Conservation (phyloP, 768 basidiomycete genomes). For the Austroboletus eburneus region DNA sequence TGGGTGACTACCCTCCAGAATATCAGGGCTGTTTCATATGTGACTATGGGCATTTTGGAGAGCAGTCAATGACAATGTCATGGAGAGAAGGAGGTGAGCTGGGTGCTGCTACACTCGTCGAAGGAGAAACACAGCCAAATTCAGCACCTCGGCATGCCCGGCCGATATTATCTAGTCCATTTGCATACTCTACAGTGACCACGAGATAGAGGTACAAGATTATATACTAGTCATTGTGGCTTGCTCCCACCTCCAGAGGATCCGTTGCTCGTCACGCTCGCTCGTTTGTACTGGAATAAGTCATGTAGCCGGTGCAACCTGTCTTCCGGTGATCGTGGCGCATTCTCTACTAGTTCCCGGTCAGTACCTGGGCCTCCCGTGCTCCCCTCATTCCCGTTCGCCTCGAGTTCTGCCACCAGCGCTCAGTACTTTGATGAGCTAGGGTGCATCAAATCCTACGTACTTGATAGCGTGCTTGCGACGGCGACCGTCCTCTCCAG, state of each 20-base stretch:
- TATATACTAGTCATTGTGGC: constrained; percentile 18
- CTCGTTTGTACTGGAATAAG: constrained; percentile 73
- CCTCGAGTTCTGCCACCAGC: constrained; percentile 53
- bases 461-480: constrained; percentile 80
- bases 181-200: constrained; percentile 28
- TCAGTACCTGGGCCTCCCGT: constrained; percentile 30
- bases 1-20: constrained; percentile 86
- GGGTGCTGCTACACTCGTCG: no score
- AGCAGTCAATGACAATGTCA: constrained; percentile 5
- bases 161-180: constrained; percentile 18
- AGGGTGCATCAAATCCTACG: constrained; percentile 25
- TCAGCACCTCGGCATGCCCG: neutral
- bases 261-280: constrained; percentile 52
- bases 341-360: constrained; percentile 26
- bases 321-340: constrained; percentile 48
- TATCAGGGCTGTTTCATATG: constrained; percentile 73
- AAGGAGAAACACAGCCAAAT: constrained; percentile 26
- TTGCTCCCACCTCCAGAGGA: constrained; percentile 29
- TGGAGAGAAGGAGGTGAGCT: no score
- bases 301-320: constrained; percentile 73
- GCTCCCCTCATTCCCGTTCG: constrained; percentile 42
- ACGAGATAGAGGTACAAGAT: constrained; percentile 17
- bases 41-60: constrained; percentile 20
- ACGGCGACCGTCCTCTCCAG: constrained; percentile 75
- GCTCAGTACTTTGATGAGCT: constrained; percentile 9